Conservation (phyloP, 164 flowering plant genomes). For the Vitis labrusca region DNA sequence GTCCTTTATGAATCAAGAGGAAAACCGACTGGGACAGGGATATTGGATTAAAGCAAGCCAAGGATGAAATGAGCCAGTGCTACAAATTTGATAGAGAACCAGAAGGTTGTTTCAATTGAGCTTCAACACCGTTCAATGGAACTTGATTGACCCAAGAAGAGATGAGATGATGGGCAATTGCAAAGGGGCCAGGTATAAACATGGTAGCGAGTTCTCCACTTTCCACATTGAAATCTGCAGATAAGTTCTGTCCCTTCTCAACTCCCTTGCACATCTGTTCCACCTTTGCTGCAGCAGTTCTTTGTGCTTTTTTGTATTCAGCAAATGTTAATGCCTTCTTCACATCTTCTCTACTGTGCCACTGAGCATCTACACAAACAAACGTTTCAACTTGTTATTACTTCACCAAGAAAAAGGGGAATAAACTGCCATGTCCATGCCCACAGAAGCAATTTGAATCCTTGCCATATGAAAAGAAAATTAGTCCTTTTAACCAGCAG, state of each 20-base stretch:
- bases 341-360: slow-evolving; percentile 92
- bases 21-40: no score
- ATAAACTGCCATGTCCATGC: background rate
- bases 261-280: slow-evolving; percentile 93
- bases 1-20: background rate
- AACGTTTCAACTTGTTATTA: background rate
- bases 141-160: slow-evolving; percentile 70
- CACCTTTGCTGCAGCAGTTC: slow-evolving; percentile 71
- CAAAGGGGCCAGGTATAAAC: slow-evolving; percentile 94
- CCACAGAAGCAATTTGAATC: background rate
- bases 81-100: slow-evolving; percentile 52
- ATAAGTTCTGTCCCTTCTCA: slow-evolving; percentile 61
- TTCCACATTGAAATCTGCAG: slow-evolving; percentile 85
- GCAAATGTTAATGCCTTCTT: slow-evolving; percentile 66
- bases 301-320: slow-evolving; percentile 86
- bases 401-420: background rate
- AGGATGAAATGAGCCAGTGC: slow-evolving; percentile 2
- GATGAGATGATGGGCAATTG: slow-evolving; percentile 94
- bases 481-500: no score
- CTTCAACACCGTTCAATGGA: slow-evolving; percentile 17
- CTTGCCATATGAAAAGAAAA: background rate
- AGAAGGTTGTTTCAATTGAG: slow-evolving; percentile 17
- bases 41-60: background rate
- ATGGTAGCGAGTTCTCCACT: slow-evolving; percentile 92
- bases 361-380: slow-evolving; percentile 68